Evolutionary conservation across 2,329 filamentous ascomycete genomes (phyloP), one percentile per base, ranked within the genome.

Genomic region (Cytospora mali): DNA sequence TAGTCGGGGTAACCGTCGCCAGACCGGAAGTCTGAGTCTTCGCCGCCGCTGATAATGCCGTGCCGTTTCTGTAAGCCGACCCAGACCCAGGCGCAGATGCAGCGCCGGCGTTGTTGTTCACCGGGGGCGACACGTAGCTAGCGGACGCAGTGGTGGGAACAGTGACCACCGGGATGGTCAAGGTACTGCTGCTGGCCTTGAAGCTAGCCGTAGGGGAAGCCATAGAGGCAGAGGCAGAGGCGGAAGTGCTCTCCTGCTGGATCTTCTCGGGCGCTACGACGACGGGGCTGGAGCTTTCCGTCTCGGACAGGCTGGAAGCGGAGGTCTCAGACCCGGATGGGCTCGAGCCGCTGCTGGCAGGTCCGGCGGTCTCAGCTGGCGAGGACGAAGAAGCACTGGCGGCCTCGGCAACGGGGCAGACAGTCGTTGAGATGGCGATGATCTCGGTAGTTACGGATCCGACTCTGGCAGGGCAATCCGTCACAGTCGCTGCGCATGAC

Each of bases 401-500:
- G n/a, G 28, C 58, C 14, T 58, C 62, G 14, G 64, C 52, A 21
- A 76, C 72, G 6, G 77, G 77, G 70, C 77, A 81, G 60, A 81
- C 72, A 13, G 80, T 81, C 13, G 79, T 82, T 67, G 77, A 80
- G 46, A 79, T 51, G 29, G 76, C 67, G 33, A 81, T 73, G 2
- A 72, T 72, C 66, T 77, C 73, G 3, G 79, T 80, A 18, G 74
- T 75, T 39, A 79, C 72, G 35, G 73, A 69, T 48, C 72, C 71
- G 39, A 71, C 68, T 35, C 69, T 69, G 1, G 65, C 71, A 13
- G 77, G 75, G 68, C 76, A 79, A 72, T 76, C 69, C 48, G 68
- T 70, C 4, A 79, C 72, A 25, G 70, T 70, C 23, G 82, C 75
- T 55, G 77, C 79, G 73, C 84, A 87, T 52, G 80, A 80, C 70